Base-by-base conservation (phyloP, 2,329 filamentous ascomycete species). In the Colletotrichum falcatum region DNA sequence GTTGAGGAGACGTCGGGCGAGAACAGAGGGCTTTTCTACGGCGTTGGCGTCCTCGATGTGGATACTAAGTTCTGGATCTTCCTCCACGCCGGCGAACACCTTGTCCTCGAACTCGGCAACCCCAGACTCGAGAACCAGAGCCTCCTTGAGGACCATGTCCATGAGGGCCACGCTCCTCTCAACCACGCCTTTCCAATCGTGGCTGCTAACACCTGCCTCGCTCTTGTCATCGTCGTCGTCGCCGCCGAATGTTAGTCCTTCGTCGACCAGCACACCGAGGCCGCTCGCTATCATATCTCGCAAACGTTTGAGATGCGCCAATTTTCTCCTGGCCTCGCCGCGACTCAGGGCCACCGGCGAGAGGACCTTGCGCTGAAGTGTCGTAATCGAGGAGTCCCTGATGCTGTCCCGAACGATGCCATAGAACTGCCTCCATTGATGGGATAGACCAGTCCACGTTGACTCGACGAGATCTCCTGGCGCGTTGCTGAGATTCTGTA, bases 261-360 rank as follows among this genome's bases (percentile, higher is more conserved):
- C 94, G 65, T 95, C 94, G 74, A 98, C 91, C 33, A 99, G 83
- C 5, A 98, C 89, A 20, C 96, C 96, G 5, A 98, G 85, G 1
- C 94, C 93, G 76, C 93, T 95, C 1, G 95, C 94, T 65, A 94
- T 94, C 80, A 95, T 90, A 77, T 95, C 89, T 56, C 92, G 89
- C 73, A 97, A 84, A 75, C 89, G 89, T 76, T 88, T 91, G 60
- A 98, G 85, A 26, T 87, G 87, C 3, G 87, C 87, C 76, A 92
- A 91, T 79, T 97, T 98, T 71, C 84, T 85, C 56, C 91, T 87
- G 12, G 93, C 93, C 78, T 97, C 92, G 2, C 91, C 87, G 20
- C 93, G 88, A 70, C 91, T 90, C 46, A 92, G 83, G 2, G 93
- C 92, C 71, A 98, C 87, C 0, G 95, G 95, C 12, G 92, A 94